These are phyloP conservation scores for Mycoemilia scoparia DNA, from an alignment of 192 early-diverging fungal species.

Conservation along the genomic window DNA sequence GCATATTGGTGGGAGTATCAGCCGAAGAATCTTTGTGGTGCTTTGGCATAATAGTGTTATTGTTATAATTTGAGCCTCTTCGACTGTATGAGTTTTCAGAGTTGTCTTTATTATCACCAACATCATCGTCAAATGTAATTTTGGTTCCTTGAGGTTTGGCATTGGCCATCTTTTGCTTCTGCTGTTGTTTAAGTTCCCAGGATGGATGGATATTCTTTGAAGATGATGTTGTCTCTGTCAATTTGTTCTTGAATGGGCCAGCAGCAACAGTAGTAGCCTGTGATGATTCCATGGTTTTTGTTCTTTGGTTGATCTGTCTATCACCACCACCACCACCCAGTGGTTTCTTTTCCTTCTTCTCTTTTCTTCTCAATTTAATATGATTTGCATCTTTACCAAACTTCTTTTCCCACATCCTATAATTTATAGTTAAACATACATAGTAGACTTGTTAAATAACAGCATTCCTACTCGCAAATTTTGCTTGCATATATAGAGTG, in stretches of 20 bases:
- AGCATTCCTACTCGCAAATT: too few species aligned
- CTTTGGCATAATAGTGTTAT: too few species aligned
- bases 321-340: not conserved
- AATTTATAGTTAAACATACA: not conserved
- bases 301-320: slow-evolving; percentile 12
- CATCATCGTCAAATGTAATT: too few species aligned
- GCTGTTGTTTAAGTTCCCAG: slow-evolving; percentile 26
- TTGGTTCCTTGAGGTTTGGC: too few species aligned
- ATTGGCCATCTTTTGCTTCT: slow-evolving; percentile 19
- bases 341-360: slow-evolving; percentile 21
- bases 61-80: too few species aligned
- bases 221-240: too few species aligned
- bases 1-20: too few species aligned
- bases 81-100: too few species aligned
- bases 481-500: not conserved
- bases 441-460: not conserved
- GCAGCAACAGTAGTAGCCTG: not conserved
- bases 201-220: not conserved
- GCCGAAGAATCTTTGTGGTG: too few species aligned
- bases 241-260: slow-evolving; percentile 1
- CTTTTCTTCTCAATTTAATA: slow-evolving; percentile 28
- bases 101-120: too few species aligned
- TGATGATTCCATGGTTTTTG: slow-evolving; percentile 7
- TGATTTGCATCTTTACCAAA: slow-evolving; percentile 40
- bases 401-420: slow-evolving; percentile 21